Conservation (phyloP, 2,329 filamentous ascomycete species). For the Fusarium sp. region DNA sequence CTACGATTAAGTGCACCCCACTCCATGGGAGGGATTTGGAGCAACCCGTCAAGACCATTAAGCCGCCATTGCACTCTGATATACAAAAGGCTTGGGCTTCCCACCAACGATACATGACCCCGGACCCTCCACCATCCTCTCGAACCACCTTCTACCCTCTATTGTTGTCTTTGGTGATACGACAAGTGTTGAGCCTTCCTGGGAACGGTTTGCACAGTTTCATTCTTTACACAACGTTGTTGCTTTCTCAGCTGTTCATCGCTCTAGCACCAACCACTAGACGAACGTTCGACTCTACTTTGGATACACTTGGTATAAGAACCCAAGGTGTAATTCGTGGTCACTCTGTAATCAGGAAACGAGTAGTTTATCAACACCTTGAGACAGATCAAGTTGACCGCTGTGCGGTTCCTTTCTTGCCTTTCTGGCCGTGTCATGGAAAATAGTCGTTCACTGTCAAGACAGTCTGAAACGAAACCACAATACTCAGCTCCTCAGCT, state of each 20-base stretch:
- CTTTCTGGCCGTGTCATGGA: slow-evolving; percentile 52
- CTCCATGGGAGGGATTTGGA: slow-evolving; percentile 35
- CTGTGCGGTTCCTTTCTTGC: slow-evolving; percentile 35
- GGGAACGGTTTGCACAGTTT: slow-evolving; percentile 16
- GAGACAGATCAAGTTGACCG: slow-evolving; percentile 28
- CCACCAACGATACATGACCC: slow-evolving; percentile 35
- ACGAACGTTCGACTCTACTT: slow-evolving; percentile 15
- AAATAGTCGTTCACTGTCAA: slow-evolving; percentile 53
- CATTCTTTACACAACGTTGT: slow-evolving; percentile 29
- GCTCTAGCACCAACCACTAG: not conserved
- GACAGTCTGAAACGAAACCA: slow-evolving; percentile 45
- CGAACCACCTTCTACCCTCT: slow-evolving; percentile 16
- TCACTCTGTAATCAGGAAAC: not conserved
- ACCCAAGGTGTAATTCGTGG: slow-evolving; percentile 16
- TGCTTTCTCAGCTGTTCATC: slow-evolving; percentile 14
- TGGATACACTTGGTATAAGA: slow-evolving; percentile 26
- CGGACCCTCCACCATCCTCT: slow-evolving; percentile 23
- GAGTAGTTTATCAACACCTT: slow-evolving; percentile 13
- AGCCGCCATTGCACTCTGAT: slow-evolving; percentile 46
- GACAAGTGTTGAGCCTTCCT: slow-evolving; percentile 13
- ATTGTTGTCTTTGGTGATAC: slow-evolving; percentile 16
- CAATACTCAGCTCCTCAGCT: slow-evolving; percentile 40
- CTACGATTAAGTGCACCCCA: slow-evolving; percentile 44
- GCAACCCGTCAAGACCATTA: slow-evolving; percentile 40
- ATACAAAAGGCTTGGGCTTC: slow-evolving; percentile 48